Evolutionary conservation across 1,139 yeast genomes (phyloP).

Genomic region (Debaryomyces coudertii): DNA sequence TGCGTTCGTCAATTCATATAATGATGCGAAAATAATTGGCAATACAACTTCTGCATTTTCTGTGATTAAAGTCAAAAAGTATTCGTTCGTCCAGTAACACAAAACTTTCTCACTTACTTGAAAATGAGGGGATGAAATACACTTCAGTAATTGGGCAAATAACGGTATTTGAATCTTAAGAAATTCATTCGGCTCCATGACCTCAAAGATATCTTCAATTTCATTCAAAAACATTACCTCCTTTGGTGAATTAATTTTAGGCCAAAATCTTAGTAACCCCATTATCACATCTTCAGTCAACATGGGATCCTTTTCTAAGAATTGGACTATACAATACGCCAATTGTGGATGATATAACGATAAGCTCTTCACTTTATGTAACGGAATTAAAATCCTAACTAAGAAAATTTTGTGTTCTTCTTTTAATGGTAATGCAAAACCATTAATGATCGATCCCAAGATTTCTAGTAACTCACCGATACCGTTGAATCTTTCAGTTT

Average conservation of each 20-base stretch:
- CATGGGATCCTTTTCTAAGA: slow-evolving; percentile 88
- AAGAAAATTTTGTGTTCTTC: slow-evolving; percentile 95
- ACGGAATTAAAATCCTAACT: slow-evolving; percentile 85
- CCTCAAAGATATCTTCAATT: slow-evolving; percentile 94
- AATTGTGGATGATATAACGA: slow-evolving; percentile 94
- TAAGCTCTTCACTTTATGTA: slow-evolving; percentile 88
- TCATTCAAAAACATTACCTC: slow-evolving; percentile 96
- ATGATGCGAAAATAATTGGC: slow-evolving; percentile 88
- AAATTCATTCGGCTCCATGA: slow-evolving; percentile 92
- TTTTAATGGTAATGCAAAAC: slow-evolving; percentile 94
- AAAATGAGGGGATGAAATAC: slow-evolving; percentile 94
- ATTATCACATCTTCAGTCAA: slow-evolving; percentile 93
- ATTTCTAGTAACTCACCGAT: slow-evolving; percentile 93
- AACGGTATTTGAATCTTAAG: slow-evolving; percentile 90
- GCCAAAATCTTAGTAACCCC: slow-evolving; percentile 96
- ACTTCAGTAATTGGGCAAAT: slow-evolving; percentile 90
- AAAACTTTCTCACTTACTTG: slow-evolving; percentile 96
- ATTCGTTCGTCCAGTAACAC: slow-evolving; percentile 94
- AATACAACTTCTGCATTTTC: slow-evolving; percentile 90
- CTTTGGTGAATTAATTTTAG: slow-evolving; percentile 91
- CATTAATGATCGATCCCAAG: slow-evolving; percentile 93
- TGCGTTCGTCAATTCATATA: slow-evolving; percentile 75
- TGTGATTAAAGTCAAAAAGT: slow-evolving; percentile 84
- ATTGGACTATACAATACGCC: slow-evolving; percentile 96
- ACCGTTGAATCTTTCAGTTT: slow-evolving; percentile 95